Conservation (phyloP, 2,329 filamentous ascomycete genomes). For the Fusarium tanahbumbuense region DNA sequence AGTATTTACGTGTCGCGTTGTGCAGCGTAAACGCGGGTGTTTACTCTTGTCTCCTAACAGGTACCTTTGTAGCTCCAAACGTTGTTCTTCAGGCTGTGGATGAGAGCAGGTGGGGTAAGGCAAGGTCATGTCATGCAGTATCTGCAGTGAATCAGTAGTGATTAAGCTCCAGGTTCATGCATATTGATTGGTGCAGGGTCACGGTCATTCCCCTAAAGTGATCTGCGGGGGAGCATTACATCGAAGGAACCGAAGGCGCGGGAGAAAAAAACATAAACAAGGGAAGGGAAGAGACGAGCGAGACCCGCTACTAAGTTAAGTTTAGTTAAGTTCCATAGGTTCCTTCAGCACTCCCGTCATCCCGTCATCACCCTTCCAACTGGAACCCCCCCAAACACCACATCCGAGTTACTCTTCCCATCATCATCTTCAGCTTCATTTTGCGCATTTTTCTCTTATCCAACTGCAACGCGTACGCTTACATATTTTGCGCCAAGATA, state of each 20-base stretch:
- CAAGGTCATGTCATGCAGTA: conserved; percentile 17
- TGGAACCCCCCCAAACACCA: conserved; percentile 24
- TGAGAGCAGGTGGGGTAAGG: background rate
- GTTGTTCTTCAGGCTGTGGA: background rate
- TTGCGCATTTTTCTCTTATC: conserved; percentile 8
- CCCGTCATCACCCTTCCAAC: conserved; percentile 30
- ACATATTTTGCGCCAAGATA: background rate
- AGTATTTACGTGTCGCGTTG: background rate
- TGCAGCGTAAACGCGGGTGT: background rate
- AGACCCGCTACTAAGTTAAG: conserved; percentile 22
- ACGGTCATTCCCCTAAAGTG: conserved; percentile 12
- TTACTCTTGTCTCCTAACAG: background rate
- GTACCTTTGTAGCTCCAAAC: background rate
- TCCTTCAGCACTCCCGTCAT: conserved; percentile 16
- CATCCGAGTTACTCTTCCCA: conserved; percentile 30
- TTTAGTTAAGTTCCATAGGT: background rate
- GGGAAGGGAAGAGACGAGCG: background rate
- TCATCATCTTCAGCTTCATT: conserved; percentile 31
- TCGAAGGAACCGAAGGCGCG: conserved; percentile 15
- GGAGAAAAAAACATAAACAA: conserved; percentile 44
- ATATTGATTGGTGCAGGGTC: conserved; percentile 15
- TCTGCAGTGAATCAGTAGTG: conserved; percentile 23
- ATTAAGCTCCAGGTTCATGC: background rate
- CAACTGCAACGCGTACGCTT: background rate
- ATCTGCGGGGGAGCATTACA: conserved; percentile 33